Conservation (phyloP, 2,329 filamentous ascomycete genomes). For the Bretziella fagacearum region DNA sequence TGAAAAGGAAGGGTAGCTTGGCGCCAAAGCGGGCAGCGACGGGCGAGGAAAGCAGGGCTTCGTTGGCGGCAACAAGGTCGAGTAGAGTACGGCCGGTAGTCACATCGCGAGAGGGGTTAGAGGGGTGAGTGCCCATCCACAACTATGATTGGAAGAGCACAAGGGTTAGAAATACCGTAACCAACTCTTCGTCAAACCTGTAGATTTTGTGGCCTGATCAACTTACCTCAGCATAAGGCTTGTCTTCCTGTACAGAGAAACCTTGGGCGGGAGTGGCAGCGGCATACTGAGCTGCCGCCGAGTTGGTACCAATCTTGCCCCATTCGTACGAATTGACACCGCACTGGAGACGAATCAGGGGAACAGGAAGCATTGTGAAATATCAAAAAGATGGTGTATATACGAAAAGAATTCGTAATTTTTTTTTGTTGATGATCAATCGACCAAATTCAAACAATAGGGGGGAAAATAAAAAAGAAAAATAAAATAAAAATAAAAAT, state of each 20-base stretch:
- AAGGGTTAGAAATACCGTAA: too few relatives aligned
- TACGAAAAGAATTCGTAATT: background rate
- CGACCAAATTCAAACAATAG: background rate
- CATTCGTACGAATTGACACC: constrained; percentile 98
- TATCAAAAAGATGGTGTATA: constrained; percentile 4
- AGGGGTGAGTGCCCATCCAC: constrained; percentile 98
- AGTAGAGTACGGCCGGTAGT: constrained; percentile 69
- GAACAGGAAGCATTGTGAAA: constrained; percentile 44
- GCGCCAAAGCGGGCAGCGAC: constrained; percentile 58
- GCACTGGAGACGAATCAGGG: constrained; percentile 70
- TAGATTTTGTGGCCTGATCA: constrained; percentile 16
- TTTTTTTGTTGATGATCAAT: background rate
- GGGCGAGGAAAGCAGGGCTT: constrained; percentile 57
- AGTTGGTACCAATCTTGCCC: constrained; percentile 82
- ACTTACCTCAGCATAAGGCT: constrained; percentile 80
- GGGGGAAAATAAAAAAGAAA: background rate
- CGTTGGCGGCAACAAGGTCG: constrained; percentile 75
- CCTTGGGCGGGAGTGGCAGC: constrained; percentile 61
- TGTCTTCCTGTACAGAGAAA: constrained; percentile 66
- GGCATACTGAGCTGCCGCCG: constrained; percentile 77
- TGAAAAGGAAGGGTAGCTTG: constrained; percentile 92
- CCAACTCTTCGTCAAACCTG: background rate
- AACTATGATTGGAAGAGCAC: constrained; percentile 36
- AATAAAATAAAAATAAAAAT: background rate
- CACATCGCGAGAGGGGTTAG: constrained; percentile 82